Base-by-base conservation (phyloP, 2,329 filamentous ascomycete genomes). In the Plenodomus tracheiphilus region DNA sequence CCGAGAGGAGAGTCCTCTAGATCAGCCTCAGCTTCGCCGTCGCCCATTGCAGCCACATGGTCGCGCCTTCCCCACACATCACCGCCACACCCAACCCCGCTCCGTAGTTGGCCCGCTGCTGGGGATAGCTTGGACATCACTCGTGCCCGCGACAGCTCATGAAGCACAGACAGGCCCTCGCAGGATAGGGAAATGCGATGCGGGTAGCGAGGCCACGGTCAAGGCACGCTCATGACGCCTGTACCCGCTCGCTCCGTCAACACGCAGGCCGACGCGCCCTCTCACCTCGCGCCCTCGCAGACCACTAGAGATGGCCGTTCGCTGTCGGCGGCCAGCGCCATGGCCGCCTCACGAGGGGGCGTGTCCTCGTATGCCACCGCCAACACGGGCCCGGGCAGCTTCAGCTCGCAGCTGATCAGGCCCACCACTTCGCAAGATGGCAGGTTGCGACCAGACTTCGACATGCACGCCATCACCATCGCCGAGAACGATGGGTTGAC, bases 401-500 rank as follows among this genome's bases (percentile, higher is more conserved):
- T 97, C 78, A 95, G 87, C 64, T 86, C 91, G 28, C 92, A 96
- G 51, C 75, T 96, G 62, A 89, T 88, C 65, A 41, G 53, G 39
- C 90, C 86, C 64, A 81, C 87, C 67, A 77, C 81, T 19, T 85
- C 87, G 38, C 82, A 88, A 46, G 81, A 82, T 41, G 84, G 84
- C 21, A 80, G 82, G 2, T 74, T 79, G 34, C 76, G 79, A 45
- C 82, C 84, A 11, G 82, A 86, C 49, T 73, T 79, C 39, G 79
- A 82, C 42, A 79, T 78, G 46, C 81, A 79, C 64, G 68, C 68
- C 39, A 72, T 69, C 30, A 74, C 73, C 25, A 74, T 79, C 21
- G 86, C 87, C 46, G 86, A 89, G 58, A 84, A 85, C 44, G 82
- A 84, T 50, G 73, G 64, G 59, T 77, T 61, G 54, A 81, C 80